Evolutionary conservation across 371 early-diverging fungal species (phyloP), one percentile per base, ranked within the genome.

Genomic region (Thermomucor indicae-seudaticae): DNA sequence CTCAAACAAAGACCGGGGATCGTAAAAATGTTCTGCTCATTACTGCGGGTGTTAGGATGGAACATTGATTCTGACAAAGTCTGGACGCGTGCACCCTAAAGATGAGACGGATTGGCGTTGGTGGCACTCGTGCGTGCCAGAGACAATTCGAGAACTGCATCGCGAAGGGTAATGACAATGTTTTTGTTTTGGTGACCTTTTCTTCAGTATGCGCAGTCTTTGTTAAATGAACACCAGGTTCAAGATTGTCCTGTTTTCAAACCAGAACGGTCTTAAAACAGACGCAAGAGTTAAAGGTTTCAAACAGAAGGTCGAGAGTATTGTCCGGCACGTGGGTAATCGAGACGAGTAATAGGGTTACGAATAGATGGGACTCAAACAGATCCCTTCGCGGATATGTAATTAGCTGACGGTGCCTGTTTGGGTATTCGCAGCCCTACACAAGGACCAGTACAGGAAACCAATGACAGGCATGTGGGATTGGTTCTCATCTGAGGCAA

Each of bases 401-500:
- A 37, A 37, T 57, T 29, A 58, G 61, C 29, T 61, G 14, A 2
- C 32, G 2, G 55, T 83, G 3, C 81, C 87, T 1, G 62, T 90
- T 8, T 54, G 72, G 19, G 57, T 90, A 22, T 57, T 89, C 22
- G 88, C 79, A 37, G 88, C 89, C 2, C 59, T 78, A 54, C 65
- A 65, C 20, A 81, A 86, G 45, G 86, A 89, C 54, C 67, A 67
- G 22, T 83, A 81, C 67, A 73, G 96, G 23, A 96, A 96, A 46
- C 96, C 96, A 0, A 77, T 83, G 53, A 80, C 83, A 2, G 93
- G 91, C 0, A 90, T 91, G 79, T 94, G 94, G 94, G 76, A 88
- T 17, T 67, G 68, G 49, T 65, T 83, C 43, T 77, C 69, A 61
- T 11, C 24, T 27, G 17, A 23, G 39, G n/a, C 12, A 1, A 29